phyloP scores from a whole-genome alignment of 805 yeast species.

The Candida ovalis region DNA sequence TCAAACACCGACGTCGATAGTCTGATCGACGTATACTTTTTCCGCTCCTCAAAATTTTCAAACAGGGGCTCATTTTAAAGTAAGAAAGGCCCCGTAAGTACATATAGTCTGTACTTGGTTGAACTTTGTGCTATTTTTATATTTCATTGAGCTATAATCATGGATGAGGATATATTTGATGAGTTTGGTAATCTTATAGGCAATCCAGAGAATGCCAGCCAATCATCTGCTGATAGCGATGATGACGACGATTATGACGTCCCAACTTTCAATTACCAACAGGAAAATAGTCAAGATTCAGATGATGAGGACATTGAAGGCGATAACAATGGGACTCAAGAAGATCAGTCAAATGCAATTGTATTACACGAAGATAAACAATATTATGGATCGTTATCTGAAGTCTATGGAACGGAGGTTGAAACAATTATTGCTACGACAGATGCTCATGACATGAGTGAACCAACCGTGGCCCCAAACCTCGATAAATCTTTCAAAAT shows the following conservation, averaged over 20 bases:
- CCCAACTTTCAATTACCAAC: not conserved
- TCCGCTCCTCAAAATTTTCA: too few species aligned
- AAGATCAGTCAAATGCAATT: slow-evolving; percentile 20
- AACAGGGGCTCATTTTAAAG: too few species aligned
- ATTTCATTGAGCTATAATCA: too few species aligned
- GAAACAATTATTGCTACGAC: slow-evolving; percentile 54
- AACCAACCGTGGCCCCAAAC: slow-evolving; percentile 63
- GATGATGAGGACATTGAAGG: slow-evolving; percentile 25
- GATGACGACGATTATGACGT: slow-evolving; percentile 6
- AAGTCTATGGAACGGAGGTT: slow-evolving; percentile 58
- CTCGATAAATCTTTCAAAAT: slow-evolving; percentile 39
- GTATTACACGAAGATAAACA: slow-evolving; percentile 44
- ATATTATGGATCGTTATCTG: slow-evolving; percentile 38
- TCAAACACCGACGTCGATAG: too few species aligned
- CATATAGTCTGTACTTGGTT: too few species aligned
- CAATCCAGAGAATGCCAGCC: slow-evolving; percentile 44
- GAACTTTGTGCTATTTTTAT: too few species aligned
- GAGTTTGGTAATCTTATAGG: slow-evolving; percentile 76
- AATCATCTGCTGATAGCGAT: slow-evolving; percentile 21
- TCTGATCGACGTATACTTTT: too few species aligned
- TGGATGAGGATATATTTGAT: slow-evolving; percentile 71
- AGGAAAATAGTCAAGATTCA: slow-evolving; percentile 10
- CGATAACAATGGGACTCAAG: slow-evolving; percentile 10
- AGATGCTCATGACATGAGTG: slow-evolving; percentile 42
- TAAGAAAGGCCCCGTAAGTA: too few species aligned